These are phyloP conservation scores for Magnaporthiopsis incrustans DNA, from an alignment of 2,329 filamentous ascomycete genomes.

Conservation along the genomic window DNA sequence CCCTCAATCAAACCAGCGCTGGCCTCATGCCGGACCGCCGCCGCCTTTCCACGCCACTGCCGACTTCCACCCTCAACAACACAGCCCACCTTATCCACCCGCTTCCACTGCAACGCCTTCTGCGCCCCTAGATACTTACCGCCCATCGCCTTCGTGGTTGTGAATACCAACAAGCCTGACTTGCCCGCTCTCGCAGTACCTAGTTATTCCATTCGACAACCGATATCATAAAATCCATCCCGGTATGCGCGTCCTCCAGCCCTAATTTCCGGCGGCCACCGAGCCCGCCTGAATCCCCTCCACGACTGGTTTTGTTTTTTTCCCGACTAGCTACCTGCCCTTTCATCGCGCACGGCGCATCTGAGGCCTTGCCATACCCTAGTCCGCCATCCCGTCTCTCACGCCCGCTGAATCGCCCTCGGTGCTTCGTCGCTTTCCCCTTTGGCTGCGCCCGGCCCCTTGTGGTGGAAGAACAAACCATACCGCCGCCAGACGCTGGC, in stretches of 20 bases:
- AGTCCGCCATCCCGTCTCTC: background rate
- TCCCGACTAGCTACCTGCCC: background rate
- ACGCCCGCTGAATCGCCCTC: constrained; percentile 7
- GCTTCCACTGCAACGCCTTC: background rate
- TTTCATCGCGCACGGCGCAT: background rate
- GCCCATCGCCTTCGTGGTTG: background rate
- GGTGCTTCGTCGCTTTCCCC: constrained; percentile 6
- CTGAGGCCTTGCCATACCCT: background rate
- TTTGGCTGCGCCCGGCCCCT: background rate
- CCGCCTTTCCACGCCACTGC: background rate
- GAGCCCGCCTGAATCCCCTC: background rate
- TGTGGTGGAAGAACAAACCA: background rate
- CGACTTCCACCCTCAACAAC: background rate
- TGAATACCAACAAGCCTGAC: background rate
- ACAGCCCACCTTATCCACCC: background rate
- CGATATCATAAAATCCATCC: background rate
- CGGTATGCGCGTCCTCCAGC: constrained; percentile 2
- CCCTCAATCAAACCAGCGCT: background rate
- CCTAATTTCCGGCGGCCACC: background rate
- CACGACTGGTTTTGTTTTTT: background rate
- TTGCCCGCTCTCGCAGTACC: background rate
- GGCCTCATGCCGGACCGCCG: background rate
- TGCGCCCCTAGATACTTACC: constrained; percentile 1
- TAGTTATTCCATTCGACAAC: background rate
- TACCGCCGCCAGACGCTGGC: background rate